Percentiles rank a stretch among this genome's conserved stretches.
Evolutionary conservation across 805 yeast genomes (phyloP).

Genomic region (Jamesozyma spencerorum): DNA sequence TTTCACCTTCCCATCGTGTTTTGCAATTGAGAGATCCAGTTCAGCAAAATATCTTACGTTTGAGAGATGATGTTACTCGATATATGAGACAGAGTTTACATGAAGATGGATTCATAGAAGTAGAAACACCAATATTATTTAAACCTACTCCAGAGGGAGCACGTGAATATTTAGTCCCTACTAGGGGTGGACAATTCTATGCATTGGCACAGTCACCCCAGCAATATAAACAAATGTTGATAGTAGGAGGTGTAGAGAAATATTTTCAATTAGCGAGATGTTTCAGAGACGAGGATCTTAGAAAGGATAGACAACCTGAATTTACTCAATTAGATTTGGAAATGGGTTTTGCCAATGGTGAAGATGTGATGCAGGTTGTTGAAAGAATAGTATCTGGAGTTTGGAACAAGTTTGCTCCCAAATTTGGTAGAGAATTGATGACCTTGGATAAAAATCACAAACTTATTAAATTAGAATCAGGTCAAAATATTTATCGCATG

Average conservation of each 20-base stretch:
- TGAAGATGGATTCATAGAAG: constrained; percentile 51
- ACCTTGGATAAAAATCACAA: constrained; percentile 16
- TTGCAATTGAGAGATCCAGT: constrained; percentile 61
- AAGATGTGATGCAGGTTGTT: constrained; percentile 58
- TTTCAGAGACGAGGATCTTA: constrained; percentile 89
- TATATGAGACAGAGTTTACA: constrained; percentile 38
- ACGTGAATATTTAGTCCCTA: constrained; percentile 88
- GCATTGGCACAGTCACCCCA: constrained; percentile 98
- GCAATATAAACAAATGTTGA: constrained; percentile 87
- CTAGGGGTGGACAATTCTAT: constrained; percentile 54
- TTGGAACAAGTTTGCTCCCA: constrained; percentile 42
- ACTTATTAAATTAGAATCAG: constrained; percentile 11
- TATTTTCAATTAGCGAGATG: constrained; percentile 91
- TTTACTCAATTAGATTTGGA: constrained; percentile 96
- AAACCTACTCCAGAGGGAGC: constrained; percentile 99
- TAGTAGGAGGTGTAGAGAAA: constrained; percentile 83
- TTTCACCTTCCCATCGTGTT: constrained; percentile 69
- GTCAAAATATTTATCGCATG: constrained; percentile 35
- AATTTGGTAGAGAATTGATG: constrained; percentile 13
- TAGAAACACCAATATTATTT: constrained; percentile 88
- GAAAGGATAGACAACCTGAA: constrained; percentile 95
- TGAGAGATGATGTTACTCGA: constrained; percentile 48
- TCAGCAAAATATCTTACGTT: constrained; percentile 47
- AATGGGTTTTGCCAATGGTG: constrained; percentile 68
- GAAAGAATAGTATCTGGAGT: constrained; percentile 45